Evolutionary conservation across 352 stramenopile species (phyloP).

Genomic region (Globisporangium spinosum): DNA sequence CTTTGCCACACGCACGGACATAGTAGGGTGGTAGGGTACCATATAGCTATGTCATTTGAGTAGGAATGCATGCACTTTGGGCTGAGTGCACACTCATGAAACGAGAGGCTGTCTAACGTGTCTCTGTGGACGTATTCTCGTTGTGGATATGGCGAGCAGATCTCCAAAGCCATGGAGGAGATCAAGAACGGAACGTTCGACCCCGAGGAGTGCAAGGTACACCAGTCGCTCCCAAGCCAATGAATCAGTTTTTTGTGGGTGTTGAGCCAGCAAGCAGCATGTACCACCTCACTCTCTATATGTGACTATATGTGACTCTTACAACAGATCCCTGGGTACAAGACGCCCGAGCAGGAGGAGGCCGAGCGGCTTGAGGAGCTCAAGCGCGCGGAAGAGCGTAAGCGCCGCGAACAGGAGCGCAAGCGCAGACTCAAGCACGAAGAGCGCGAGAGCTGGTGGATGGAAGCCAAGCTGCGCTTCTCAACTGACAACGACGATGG

Average conservation of each 20-base stretch:
- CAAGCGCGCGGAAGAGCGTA: constrained; percentile 36
- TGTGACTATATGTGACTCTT: not conserved
- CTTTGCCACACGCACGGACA: constrained; percentile 65
- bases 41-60: not conserved
- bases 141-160: constrained; percentile 23
- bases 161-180: constrained; percentile 68
- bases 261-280: not conserved
- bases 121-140: not conserved
- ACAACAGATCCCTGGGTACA: constrained; percentile 67
- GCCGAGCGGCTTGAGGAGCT: constrained; percentile 35
- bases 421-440: constrained; percentile 44
- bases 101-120: not conserved
- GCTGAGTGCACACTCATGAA: not conserved
- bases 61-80: not conserved
- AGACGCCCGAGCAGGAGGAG: constrained; percentile 69
- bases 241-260: not conserved
- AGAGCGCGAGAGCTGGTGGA: constrained; percentile 68
- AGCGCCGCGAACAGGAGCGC: constrained; percentile 39
- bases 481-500: constrained; percentile 25
- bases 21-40: constrained; percentile 44
- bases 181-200: constrained; percentile 84
- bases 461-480: constrained; percentile 53
- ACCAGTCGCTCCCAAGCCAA: not conserved
- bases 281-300: not conserved
- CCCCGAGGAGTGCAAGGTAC: constrained; percentile 59